These are phyloP conservation scores for Alternaria angustiovoidea DNA, from an alignment of 2,329 filamentous ascomycete species.

Conservation along the genomic window DNA sequence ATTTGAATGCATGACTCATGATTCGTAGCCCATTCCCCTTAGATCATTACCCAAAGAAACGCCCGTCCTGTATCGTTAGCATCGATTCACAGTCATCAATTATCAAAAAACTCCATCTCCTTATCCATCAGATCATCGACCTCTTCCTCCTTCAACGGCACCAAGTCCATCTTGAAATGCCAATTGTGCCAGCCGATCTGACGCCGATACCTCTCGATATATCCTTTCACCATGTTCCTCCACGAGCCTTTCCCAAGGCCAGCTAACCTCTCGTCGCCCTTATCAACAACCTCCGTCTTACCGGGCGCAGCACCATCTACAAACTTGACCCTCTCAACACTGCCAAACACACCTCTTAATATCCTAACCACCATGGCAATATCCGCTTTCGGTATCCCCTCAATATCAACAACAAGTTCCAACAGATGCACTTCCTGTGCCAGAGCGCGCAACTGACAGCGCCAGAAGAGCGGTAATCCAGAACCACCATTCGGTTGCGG, in stretches of 20 bases:
- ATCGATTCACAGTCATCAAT: neutral
- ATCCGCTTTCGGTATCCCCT: slow-evolving; percentile 24
- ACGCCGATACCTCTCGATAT: slow-evolving; percentile 19
- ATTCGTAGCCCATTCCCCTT: neutral
- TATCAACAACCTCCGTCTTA: neutral
- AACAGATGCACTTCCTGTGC: slow-evolving; percentile 33
- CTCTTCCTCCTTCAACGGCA: slow-evolving; percentile 11
- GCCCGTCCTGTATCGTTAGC: neutral
- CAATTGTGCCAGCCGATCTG: slow-evolving; percentile 16
- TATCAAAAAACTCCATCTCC: slow-evolving; percentile 25
- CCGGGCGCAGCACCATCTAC: slow-evolving; percentile 12
- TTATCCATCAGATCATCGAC: slow-evolving; percentile 25
- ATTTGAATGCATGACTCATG: neutral
- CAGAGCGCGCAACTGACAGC: slow-evolving; percentile 42
- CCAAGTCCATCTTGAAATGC: slow-evolving; percentile 21
- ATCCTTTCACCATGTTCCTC: slow-evolving; percentile 27
- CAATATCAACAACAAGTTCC: slow-evolving; percentile 35
- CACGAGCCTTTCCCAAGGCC: slow-evolving; percentile 15
- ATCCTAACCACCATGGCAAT: slow-evolving; percentile 36
- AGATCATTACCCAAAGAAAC: neutral
- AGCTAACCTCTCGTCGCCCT: slow-evolving; percentile 12
- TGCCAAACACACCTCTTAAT: slow-evolving; percentile 27
- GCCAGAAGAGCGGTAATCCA: slow-evolving; percentile 40
- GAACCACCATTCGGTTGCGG: slow-evolving; percentile 27
- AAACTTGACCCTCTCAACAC: slow-evolving; percentile 25